A percentile compares a stretch with the other conserved stretches of the same genome.
Conservation (phyloP, 2,329 filamentous ascomycete genomes). For the Arthrobotrys iridis region DNA sequence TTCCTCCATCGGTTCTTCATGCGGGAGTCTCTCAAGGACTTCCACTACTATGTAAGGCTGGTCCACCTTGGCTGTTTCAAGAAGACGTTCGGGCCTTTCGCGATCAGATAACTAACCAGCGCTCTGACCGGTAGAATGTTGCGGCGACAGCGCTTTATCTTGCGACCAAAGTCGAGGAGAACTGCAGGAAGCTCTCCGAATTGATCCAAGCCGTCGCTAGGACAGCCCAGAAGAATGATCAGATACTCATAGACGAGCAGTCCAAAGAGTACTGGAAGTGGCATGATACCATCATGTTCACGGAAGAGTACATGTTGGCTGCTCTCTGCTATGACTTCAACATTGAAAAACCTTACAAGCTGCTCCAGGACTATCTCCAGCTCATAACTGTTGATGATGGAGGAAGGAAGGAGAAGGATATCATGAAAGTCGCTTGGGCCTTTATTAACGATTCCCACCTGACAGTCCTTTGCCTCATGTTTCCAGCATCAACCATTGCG, state of each 20-base stretch:
- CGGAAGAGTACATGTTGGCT: slow-evolving; percentile 93
- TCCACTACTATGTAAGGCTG: slow-evolving; percentile 58
- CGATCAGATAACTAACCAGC: slow-evolving; percentile 18
- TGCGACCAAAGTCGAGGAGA: slow-evolving; percentile 97
- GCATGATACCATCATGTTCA: slow-evolving; percentile 90
- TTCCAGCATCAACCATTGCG: slow-evolving; percentile 81
- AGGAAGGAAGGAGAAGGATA: slow-evolving; percentile 77
- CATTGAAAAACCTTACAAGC: slow-evolving; percentile 85
- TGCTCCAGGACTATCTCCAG: slow-evolving; percentile 75
- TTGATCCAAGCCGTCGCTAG: slow-evolving; percentile 89
- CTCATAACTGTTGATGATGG: slow-evolving; percentile 66
- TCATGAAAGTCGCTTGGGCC: slow-evolving; percentile 89
- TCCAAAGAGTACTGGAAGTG: slow-evolving; percentile 98
- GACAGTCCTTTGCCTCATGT: slow-evolving; percentile 83
- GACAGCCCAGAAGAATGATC: slow-evolving; percentile 92
- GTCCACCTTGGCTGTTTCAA: slow-evolving; percentile 20
- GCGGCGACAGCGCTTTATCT: slow-evolving; percentile 92
- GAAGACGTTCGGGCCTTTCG: slow-evolving; percentile 10
- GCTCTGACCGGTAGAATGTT: slow-evolving; percentile 69
- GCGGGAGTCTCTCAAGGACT: slow-evolving; percentile 71
- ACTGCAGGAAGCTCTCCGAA: slow-evolving; percentile 93
- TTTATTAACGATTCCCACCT: slow-evolving; percentile 91
- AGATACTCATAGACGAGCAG: slow-evolving; percentile 87
- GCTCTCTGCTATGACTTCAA: slow-evolving; percentile 92
- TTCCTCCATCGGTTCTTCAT: slow-evolving; percentile 98